phyloP scores from a whole-genome alignment of 1,284 basidiomycete genomes.

The Grifola frondosa region DNA sequence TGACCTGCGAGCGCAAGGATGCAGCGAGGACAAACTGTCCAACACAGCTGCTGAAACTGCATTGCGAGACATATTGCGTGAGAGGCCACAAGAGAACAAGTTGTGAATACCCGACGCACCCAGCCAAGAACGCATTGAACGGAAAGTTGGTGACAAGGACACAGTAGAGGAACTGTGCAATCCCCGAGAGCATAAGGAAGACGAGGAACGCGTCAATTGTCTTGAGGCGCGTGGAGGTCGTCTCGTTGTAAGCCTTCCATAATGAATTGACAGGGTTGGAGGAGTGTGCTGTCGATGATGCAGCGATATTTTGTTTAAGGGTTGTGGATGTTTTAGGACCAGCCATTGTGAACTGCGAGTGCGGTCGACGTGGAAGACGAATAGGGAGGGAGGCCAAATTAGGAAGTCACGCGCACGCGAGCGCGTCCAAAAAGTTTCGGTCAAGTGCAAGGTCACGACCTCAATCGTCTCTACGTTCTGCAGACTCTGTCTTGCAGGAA shows the following conservation, averaged over 20 bases:
- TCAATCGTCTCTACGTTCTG: no score
- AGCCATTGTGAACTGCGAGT: constrained; percentile 25
- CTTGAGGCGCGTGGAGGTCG: constrained; percentile 85
- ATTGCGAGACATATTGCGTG: not conserved
- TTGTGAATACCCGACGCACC: constrained; percentile 53
- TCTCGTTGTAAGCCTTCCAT: constrained; percentile 75
- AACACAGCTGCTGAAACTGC: constrained; percentile 88
- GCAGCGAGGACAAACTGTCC: constrained; percentile 97
- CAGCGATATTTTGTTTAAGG: constrained; percentile 24
- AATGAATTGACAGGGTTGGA: constrained; percentile 56
- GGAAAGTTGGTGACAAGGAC: constrained; percentile 90
- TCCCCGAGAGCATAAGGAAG: constrained; percentile 90
- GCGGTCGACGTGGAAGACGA: constrained; percentile 23
- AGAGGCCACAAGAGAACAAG: not conserved
- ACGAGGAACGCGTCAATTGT: constrained; percentile 91
- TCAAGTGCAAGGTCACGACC: constrained; percentile 10
- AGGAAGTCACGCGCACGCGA: constrained; percentile 12
- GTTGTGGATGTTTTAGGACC: constrained; percentile 26
- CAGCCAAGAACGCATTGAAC: constrained; percentile 95
- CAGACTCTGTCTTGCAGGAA: constrained; percentile 2
- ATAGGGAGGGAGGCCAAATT: constrained; percentile 7
- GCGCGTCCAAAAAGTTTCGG: constrained; percentile 23
- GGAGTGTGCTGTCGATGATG: constrained; percentile 30
- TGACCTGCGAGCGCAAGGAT: constrained; percentile 89
- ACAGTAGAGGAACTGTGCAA: constrained; percentile 91